phyloP scores from a whole-genome alignment of 768 basidiomycete species.

The Trametes gibbosa region DNA sequence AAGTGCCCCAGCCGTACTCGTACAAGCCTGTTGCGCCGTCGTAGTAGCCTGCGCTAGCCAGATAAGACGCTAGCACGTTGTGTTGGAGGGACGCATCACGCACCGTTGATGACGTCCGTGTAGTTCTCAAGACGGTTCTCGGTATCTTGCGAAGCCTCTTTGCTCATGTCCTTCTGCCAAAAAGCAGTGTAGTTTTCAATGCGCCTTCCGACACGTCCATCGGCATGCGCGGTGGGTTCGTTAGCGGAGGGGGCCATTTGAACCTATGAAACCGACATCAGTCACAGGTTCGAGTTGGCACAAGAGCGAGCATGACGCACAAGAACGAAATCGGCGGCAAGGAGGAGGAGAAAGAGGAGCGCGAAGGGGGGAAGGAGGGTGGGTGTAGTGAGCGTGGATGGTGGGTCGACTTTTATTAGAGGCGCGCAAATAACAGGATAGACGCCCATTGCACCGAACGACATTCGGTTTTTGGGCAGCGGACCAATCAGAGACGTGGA shows the following conservation, averaged over 20 bases:
- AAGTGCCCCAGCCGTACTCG: conserved; percentile 89
- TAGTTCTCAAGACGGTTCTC: conserved; percentile 78
- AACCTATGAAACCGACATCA: background rate
- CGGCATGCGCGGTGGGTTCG: conserved; percentile 23
- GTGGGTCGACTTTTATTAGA: conserved; percentile 18
- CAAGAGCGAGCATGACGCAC: conserved; percentile 1
- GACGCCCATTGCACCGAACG: conserved; percentile 5
- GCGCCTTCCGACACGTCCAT: conserved; percentile 48
- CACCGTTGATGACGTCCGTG: conserved; percentile 92
- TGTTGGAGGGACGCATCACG: conserved; percentile 18
- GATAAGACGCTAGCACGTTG: background rate
- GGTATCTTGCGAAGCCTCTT: conserved; percentile 65
- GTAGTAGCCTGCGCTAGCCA: conserved; percentile 72
- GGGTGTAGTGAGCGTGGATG: background rate
- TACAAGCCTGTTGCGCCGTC: conserved; percentile 95
- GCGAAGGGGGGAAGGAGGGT: conserved; percentile 2
- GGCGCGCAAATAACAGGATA: background rate
- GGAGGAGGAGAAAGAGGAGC: background rate
- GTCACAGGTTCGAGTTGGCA: background rate
- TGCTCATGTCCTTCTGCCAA: conserved; percentile 81
- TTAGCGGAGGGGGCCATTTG: conserved; percentile 17
- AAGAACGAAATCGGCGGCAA: background rate
- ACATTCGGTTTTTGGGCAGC: conserved; percentile 2
- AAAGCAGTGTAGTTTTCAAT: conserved; percentile 86
- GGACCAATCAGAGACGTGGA: background rate